Conservation (phyloP, 2,329 filamentous ascomycete species). For the Neurospora sp. region DNA sequence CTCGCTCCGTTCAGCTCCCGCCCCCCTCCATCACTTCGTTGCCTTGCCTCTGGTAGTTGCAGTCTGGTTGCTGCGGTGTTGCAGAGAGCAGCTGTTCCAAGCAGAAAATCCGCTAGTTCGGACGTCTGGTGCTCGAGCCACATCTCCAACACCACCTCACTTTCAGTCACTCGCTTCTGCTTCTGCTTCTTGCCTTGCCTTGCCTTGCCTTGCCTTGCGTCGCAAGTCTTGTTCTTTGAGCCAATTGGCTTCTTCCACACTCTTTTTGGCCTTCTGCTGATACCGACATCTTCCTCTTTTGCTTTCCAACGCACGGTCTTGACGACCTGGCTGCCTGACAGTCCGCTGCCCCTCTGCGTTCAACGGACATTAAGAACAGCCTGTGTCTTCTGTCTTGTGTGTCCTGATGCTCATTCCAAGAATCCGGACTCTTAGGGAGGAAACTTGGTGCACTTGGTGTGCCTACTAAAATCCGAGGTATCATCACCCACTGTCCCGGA, state of each 20-base stretch:
- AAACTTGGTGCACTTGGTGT: not conserved
- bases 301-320: slow-evolving; percentile 10
- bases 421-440: not conserved
- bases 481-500: not conserved
- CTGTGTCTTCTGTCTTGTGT: not conserved
- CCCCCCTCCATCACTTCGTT: not conserved
- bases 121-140: not conserved
- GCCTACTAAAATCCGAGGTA: slow-evolving; percentile 2
- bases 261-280: not conserved
- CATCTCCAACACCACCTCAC: not conserved
- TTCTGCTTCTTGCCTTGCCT: not conserved
- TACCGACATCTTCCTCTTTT: slow-evolving; percentile 2
- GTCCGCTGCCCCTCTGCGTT: not conserved
- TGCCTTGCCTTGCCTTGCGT: not conserved
- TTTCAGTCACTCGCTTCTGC: not conserved
- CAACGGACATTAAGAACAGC: not conserved
- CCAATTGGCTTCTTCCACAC: slow-evolving; percentile 2
- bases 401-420: not conserved
- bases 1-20: not conserved
- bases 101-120: not conserved
- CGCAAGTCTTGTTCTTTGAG: not conserved
- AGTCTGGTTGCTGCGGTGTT: not conserved
- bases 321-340: slow-evolving; percentile 10
- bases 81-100: not conserved
- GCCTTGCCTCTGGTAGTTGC: not conserved